phyloP scores from a whole-genome alignment of 2,329 filamentous ascomycete species.

The Cladosporium halotolerans region DNA sequence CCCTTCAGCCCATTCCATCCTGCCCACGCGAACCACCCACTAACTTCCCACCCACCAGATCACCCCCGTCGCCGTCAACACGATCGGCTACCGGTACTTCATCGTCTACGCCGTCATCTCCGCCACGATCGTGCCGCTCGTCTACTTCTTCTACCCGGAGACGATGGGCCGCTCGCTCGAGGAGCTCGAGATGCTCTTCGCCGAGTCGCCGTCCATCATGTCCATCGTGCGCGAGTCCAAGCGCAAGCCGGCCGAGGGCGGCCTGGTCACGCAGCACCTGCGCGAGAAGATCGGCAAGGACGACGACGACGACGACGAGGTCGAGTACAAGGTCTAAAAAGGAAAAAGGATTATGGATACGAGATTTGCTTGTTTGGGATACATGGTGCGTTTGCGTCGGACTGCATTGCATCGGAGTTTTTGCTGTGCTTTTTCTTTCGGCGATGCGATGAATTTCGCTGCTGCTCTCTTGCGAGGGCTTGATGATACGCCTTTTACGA shows the following conservation, averaged over 20 bases:
- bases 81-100: constrained; percentile 13
- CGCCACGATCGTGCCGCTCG: constrained; percentile 15
- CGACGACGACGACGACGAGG: constrained; percentile 1
- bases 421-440: background rate
- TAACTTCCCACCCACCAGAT: constrained; percentile 18
- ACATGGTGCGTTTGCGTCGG: background rate
- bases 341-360: background rate
- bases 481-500: too few species aligned
- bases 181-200: constrained; percentile 36
- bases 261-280: constrained; percentile 7
- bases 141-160: constrained; percentile 41
- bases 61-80: constrained; percentile 22
- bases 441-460: background rate
- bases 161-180: constrained; percentile 35
- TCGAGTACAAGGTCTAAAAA: constrained; percentile 7
- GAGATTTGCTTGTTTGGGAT: background rate
- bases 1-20: too few species aligned
- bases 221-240: constrained; percentile 9
- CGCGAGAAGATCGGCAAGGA: constrained; percentile 9
- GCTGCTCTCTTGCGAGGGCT: background rate
- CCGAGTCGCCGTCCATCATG: constrained; percentile 10
- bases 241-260: constrained; percentile 9
- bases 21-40: background rate
- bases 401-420: constrained; percentile 1
- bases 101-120: constrained; percentile 12